phyloP scores from a whole-genome alignment of 495 filamentous ascomycete genomes.

The Trichoderma erinaceum region DNA sequence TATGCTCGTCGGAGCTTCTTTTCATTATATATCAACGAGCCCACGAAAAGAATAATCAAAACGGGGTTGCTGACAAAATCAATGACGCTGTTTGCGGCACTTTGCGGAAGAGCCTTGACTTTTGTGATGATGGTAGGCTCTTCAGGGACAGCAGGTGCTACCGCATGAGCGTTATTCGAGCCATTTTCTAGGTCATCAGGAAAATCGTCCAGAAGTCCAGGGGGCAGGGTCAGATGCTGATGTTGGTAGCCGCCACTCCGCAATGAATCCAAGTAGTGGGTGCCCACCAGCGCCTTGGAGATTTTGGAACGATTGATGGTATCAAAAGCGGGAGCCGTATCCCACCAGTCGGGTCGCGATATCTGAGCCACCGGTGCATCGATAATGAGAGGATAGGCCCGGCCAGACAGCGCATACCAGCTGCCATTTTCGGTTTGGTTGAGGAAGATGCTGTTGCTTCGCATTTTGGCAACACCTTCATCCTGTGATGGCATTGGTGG shows the following conservation, averaged over 20 bases:
- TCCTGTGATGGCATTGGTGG: constrained; percentile 60
- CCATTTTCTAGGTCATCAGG: constrained; percentile 12
- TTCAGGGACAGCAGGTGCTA: constrained; percentile 21
- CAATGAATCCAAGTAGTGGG: constrained; percentile 36
- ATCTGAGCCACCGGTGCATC: constrained; percentile 62
- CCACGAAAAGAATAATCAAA: constrained; percentile 33
- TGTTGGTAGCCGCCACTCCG: background rate
- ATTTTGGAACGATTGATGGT: constrained; percentile 24
- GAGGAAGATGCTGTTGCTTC: constrained; percentile 68
- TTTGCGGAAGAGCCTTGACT: constrained; percentile 31
- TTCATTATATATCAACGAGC: constrained; percentile 28
- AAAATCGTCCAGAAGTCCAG: constrained; percentile 3
- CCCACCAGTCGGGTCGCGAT: constrained; percentile 53
- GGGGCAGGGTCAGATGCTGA: background rate
- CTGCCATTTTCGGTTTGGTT: constrained; percentile 78
- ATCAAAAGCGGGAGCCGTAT: constrained; percentile 26
- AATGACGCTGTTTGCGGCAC: constrained; percentile 31
- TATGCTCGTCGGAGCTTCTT: constrained; percentile 29
- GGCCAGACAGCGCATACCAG: constrained; percentile 93
- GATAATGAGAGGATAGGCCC: constrained; percentile 76
- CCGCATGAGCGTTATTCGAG: constrained; percentile 4
- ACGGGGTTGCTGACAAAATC: constrained; percentile 44
- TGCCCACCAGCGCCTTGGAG: constrained; percentile 39
- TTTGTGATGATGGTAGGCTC: constrained; percentile 29
- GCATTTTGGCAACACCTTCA: constrained; percentile 50